Evolutionary conservation across 2,329 filamentous ascomycete species (phyloP), one percentile per base, ranked within the genome.

Genomic region (Trichoderma polysporum): DNA sequence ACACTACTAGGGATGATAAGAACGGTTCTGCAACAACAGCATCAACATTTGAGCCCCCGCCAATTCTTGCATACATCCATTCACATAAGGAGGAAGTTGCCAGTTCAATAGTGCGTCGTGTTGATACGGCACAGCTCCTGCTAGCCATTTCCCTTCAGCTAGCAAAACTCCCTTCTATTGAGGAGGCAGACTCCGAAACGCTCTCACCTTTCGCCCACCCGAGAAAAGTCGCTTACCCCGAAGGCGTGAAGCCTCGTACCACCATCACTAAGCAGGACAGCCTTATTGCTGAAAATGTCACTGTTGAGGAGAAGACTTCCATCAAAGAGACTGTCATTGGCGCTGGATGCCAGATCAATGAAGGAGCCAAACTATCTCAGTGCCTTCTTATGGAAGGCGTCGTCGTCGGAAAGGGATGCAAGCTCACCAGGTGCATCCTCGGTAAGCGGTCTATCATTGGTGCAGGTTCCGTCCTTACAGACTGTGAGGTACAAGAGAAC

Each of bases 341-440:
- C 2, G 88, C 92, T 4, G 93, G 92, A 72, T 97, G 93, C 76
- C 90, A 91, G 73, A 94, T 99, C 70, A 89, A 90, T 69, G 89
- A 90, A 71, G 93, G 93, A n/a, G 93, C 91, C 33, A 91, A 94
- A 71, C 80, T 99, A 52, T 89, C 88, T n/a, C 87, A 94, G 70
- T 98, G 94, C 78, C 79, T 98, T 56, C 81, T 98, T 22, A 97
- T 98, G 93, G 94, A 98, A 68, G 92, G 92, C 3, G 94, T 92
- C 0, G 89, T 92, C 8, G 85, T 99, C 13, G 94, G 92, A 15
- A 91, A 92, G 73, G 90, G 91, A 50, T 94, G 90, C 74, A 93
- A 93, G 77, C 82, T 98, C 60, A 95, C 91, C 1, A 91, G 92
- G 25, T 97, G 94, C 74, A 91, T 98, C 35, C 80, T 98, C 47